Base-by-base conservation (phyloP, 176 grass and related monocot genomes). In the Ensete glaucum region DNA sequence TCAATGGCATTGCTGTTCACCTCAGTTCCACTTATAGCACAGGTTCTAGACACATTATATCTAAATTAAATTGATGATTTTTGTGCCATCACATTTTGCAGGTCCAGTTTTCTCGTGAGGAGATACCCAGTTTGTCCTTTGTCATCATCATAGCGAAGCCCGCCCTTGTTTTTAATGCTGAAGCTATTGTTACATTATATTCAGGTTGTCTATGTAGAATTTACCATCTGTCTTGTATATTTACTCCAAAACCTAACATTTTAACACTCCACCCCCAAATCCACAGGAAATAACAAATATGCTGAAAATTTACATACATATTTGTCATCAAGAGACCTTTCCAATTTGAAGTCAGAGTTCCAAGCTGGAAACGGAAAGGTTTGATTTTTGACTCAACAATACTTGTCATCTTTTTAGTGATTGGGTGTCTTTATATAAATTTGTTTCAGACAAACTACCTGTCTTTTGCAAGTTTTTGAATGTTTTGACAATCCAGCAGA, bases 361-460 rank as follows among this genome's bases (percentile, higher is more conserved):
- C 90, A 85, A 74, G 53, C n/a, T 71, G 80, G 90, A 76, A 93
- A 87, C 57, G 95, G 90, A 76, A 85, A 84, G 86, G 95, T 98
- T 86, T 68, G 77, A 74, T 43, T 76, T 21, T 79, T 24, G 6
- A 72, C 25, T 9, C 25, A 50, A 19, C 14, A 23, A 20, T 62
- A 50, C 27, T 19, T 50, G 15, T 69, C 66, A 52, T 21, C 26
- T 55, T 73, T 73, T 23, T 9, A 12, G 10, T 11, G 25, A 12
- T 72, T 20, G 63, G 15, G 22, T 53, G 53, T 16, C 50, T 22
- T 49, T 73, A 16, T n/a, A 9, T 34, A 52, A 52, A 55, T 55
- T 49, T 21, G 55, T 54, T 9, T 76, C 65, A 8, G 15, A 5
- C 74, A 29, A 43, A 29, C 14, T 9, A 69, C 16, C 0, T 2